Percentiles rank a stretch among this genome's conserved stretches.
These are phyloP conservation scores for Austroboletus festivus DNA, from an alignment of 768 basidiomycete genomes.

Conservation along the genomic window DNA sequence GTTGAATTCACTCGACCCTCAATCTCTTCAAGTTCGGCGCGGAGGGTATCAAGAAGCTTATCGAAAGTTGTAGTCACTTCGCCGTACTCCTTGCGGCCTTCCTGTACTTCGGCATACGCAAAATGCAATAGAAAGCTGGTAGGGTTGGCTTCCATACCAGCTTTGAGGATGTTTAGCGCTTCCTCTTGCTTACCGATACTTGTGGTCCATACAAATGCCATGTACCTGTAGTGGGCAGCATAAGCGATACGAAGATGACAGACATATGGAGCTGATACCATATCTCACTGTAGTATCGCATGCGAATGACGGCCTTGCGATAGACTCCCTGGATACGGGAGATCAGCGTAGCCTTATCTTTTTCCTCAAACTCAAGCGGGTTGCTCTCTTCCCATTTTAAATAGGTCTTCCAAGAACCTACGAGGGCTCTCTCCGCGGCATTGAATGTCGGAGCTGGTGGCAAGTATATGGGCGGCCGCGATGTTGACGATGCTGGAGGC, in stretches of 20 bases:
- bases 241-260: conserved; percentile 7
- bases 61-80: conserved; percentile 74
- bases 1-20: conserved; percentile 43
- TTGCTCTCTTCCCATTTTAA: conserved; percentile 95
- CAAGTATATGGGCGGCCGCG: conserved; percentile 49
- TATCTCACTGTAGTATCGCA: conserved; percentile 94
- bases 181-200: conserved; percentile 78
- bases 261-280: conserved; percentile 53
- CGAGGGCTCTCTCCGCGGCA: conserved; percentile 63
- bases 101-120: conserved; percentile 75
- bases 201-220: conserved; percentile 83
- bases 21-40: conserved; percentile 57
- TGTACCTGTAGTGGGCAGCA: conserved; percentile 58
- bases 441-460: conserved; percentile 74
- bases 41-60: conserved; percentile 65
- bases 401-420: conserved; percentile 89
- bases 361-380: conserved; percentile 88
- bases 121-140: conserved; percentile 88
- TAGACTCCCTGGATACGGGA: conserved; percentile 79
- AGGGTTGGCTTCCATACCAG: conserved; percentile 86
- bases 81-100: conserved; percentile 57
- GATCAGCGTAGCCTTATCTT: conserved; percentile 64
- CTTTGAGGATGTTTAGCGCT: conserved; percentile 72
- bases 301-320: conserved; percentile 83
- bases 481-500: conserved; percentile 39